These are phyloP conservation scores for Chrysanthemum lavandulifolium DNA, from an alignment of 129 eudicot genomes.

Conservation along the genomic window DNA sequence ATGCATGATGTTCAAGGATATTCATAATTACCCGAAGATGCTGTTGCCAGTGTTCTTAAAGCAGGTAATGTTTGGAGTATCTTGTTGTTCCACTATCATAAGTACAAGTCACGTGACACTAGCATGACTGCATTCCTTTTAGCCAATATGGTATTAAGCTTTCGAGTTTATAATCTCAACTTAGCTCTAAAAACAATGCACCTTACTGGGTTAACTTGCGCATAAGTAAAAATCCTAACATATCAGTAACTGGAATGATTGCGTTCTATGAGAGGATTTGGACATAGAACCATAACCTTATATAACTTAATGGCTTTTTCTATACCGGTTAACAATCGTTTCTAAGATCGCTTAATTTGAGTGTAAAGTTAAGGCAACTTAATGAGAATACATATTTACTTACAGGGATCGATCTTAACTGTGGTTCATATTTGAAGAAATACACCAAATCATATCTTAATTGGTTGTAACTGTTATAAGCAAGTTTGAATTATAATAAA, in stretches of 20 bases:
- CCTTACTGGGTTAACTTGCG: too few species aligned
- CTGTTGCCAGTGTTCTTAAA: conserved; percentile 67
- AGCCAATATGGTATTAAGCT: neutral
- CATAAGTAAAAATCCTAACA: too few species aligned
- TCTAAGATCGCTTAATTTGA: neutral
- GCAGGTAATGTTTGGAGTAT: conserved; percentile 42
- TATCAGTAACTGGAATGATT: too few species aligned
- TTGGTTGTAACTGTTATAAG: too few species aligned
- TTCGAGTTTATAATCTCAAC: neutral
- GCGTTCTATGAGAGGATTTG: too few species aligned
- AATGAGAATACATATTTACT: conserved; percentile 29
- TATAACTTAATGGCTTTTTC: neutral
- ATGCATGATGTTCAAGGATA: conserved; percentile 57
- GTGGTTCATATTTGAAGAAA: conserved; percentile 54
- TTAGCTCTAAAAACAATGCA: too few species aligned
- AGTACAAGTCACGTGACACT: conserved; percentile 3
- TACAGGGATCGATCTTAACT: conserved; percentile 76
- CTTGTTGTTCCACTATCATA: neutral
- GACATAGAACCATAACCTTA: neutral
- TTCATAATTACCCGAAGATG: conserved; percentile 66
- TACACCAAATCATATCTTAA: conserved; percentile 45
- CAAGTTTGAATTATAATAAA: too few species aligned
- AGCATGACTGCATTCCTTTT: neutral
- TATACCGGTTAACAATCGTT: neutral
- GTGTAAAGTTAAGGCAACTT: neutral